Conservation (phyloP, 345 rosid genomes). For the Triadica sebifera region DNA sequence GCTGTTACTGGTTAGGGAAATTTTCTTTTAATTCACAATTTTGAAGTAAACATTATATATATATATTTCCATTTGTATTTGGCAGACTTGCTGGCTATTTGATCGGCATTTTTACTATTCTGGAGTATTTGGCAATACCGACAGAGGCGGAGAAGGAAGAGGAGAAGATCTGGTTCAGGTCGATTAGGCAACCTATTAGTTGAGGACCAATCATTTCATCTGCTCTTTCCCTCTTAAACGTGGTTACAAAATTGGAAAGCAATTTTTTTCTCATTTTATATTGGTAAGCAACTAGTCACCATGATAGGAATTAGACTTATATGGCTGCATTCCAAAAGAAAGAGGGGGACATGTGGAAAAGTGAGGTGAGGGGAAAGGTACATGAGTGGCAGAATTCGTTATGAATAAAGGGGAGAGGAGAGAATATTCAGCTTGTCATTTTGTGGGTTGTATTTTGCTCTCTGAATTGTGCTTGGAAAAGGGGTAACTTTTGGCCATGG, state of each 20-base stretch:
- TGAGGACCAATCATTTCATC: slow-evolving; percentile 6
- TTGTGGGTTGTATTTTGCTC: no score
- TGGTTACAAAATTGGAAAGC: not conserved
- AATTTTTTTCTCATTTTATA: slow-evolving; percentile 2
- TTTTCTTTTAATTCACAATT: not conserved
- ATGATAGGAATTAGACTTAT: slow-evolving; percentile 19
- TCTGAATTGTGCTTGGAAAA: no score
- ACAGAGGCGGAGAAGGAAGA: slow-evolving; percentile 67
- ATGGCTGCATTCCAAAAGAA: no score
- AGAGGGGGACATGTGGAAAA: no score
- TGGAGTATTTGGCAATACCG: slow-evolving; percentile 75
- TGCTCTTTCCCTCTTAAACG: not conserved
- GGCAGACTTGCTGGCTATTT: slow-evolving; percentile 16
- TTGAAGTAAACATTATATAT: not conserved
- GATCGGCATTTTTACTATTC: slow-evolving; percentile 61
- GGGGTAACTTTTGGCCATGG: no score
- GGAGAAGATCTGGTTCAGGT: slow-evolving; percentile 60
- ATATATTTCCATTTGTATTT: not conserved
- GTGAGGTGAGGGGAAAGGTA: no score
- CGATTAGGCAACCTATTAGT: slow-evolving; percentile 49
- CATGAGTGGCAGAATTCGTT: no score
- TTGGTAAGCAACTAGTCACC: not conserved
- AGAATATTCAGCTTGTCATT: no score
- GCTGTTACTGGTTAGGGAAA: slow-evolving; percentile 57
- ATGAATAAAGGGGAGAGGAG: no score